A percentile compares a stretch with the other conserved stretches of the same genome.
phyloP scores from a whole-genome alignment of 139 green algal genomes.

The Chlorella vulgaris region DNA sequence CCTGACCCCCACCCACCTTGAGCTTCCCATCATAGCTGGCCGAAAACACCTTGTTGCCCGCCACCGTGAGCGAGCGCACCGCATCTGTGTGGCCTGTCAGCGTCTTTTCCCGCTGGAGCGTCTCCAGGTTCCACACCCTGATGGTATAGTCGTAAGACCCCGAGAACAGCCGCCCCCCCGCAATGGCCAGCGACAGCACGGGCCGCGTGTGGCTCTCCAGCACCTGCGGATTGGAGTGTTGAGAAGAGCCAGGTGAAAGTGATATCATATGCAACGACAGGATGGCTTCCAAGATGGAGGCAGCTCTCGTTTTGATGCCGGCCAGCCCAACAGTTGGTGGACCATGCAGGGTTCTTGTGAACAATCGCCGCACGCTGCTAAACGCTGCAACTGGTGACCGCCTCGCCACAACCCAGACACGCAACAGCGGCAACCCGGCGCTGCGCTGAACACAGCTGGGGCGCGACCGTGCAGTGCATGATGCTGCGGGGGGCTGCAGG shows the following conservation, averaged over 20 bases:
- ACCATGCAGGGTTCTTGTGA: no score
- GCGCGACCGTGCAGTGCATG: no score
- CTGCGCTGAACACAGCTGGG: no score
- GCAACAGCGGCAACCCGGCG: no score
- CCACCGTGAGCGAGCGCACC: constrained; percentile 81
- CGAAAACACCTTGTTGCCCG: constrained; percentile 76
- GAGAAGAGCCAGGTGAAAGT: neutral
- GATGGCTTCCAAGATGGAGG: no score
- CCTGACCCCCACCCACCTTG: constrained; percentile 48
- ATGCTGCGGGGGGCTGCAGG: no score
- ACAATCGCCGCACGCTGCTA: no score
- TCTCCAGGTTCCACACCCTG: constrained; percentile 84
- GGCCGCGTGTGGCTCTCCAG: constrained; percentile 91
- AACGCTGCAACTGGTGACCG: no score
- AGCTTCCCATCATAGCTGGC: constrained; percentile 93
- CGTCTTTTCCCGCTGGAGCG: constrained; percentile 74
- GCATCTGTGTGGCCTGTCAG: constrained; percentile 88
- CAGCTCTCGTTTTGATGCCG: no score
- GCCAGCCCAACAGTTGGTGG: no score
- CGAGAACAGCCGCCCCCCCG: constrained; percentile 79
- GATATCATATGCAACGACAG: neutral
- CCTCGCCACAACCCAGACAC: no score
- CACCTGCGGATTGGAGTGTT: constrained; percentile 47
- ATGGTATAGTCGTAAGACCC: constrained; percentile 95
- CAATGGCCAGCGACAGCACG: constrained; percentile 88